phyloP scores from a whole-genome alignment of 2,329 filamentous ascomycete species.

The Ceratocystis lukuohia region DNA sequence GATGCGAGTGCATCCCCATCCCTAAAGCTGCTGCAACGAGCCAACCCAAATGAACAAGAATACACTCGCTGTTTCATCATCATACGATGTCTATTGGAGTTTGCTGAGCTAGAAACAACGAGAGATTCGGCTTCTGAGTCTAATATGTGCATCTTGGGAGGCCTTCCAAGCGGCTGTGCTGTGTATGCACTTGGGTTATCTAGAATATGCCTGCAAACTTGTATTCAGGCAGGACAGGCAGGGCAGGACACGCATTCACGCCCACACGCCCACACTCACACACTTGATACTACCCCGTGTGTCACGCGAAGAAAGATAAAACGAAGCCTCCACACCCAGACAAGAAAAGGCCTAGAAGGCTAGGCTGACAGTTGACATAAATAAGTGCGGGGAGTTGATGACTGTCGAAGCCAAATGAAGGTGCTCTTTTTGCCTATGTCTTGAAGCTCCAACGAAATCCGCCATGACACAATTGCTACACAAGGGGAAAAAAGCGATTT shows the following conservation, averaged over 20 bases:
- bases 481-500: neutral
- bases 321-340: neutral
- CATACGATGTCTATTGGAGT: neutral
- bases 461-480: slow-evolving; percentile 6
- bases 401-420: neutral
- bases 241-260: no score
- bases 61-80: slow-evolving; percentile 5
- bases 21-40: neutral
- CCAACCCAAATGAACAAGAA: neutral
- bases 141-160: neutral
- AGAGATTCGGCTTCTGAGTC: no score
- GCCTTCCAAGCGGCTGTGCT: no score
- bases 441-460: neutral
- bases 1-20: neutral
- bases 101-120: neutral
- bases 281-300: neutral
- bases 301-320: neutral
- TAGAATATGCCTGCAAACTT: no score
- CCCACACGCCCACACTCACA: neutral
- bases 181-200: no score
- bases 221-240: no score
- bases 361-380: slow-evolving; percentile 3
- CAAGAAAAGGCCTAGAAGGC: slow-evolving; percentile 5
- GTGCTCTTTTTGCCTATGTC: neutral
- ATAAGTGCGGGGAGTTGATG: neutral